phyloP scores from a whole-genome alignment of 768 basidiomycete genomes.

The Hypsizygus marmoreus region DNA sequence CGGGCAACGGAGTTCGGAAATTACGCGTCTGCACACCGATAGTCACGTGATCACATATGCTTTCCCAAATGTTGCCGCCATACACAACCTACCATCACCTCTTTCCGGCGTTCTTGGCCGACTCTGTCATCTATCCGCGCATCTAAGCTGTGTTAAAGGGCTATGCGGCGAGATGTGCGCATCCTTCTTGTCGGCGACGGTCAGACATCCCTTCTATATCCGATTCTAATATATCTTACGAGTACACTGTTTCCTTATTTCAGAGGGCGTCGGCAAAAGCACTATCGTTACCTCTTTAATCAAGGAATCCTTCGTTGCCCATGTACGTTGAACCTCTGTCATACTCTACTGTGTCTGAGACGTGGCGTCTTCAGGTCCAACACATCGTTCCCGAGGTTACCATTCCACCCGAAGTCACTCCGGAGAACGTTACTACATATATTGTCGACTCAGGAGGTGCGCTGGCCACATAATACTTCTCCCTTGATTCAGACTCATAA shows the following conservation, averaged over 20 bases:
- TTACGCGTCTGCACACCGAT: background rate
- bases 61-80: constrained; percentile 14
- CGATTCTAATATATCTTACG: constrained; percentile 14
- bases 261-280: constrained; percentile 98
- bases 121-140: constrained; percentile 9
- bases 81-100: background rate
- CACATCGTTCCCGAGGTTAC: constrained; percentile 96
- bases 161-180: constrained; percentile 90
- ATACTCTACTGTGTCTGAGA: background rate
- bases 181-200: constrained; percentile 95
- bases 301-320: constrained; percentile 90
- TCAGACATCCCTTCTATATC: constrained; percentile 36
- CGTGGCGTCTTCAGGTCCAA: constrained; percentile 65
- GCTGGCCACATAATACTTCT: constrained; percentile 24
- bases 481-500: constrained; percentile 6
- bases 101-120: constrained; percentile 5
- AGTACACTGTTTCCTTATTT: constrained; percentile 12
- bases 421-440: constrained; percentile 96
- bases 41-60: constrained; percentile 18
- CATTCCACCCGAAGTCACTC: constrained; percentile 95
- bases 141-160: constrained; percentile 16
- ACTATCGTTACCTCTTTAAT: constrained; percentile 96
- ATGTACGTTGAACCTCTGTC: constrained; percentile 49
- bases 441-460: constrained; percentile 96
- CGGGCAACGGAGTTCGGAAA: background rate